These are phyloP conservation scores for Dryas drummondii DNA, from an alignment of 306 rosid species.

Conservation along the genomic window DNA sequence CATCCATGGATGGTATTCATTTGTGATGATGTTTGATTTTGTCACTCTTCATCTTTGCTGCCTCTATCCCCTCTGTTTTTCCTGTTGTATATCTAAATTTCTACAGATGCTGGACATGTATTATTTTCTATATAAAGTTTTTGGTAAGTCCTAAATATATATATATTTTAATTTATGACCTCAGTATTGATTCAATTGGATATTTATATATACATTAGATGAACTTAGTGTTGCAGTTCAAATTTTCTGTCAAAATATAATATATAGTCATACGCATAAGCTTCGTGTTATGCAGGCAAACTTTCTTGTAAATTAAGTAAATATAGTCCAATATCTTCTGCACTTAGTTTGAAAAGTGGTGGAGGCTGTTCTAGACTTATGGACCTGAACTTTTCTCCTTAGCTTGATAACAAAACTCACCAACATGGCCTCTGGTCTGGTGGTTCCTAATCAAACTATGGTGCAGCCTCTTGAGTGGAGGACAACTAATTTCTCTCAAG, in stretches of 20 bases:
- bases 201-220: not conserved
- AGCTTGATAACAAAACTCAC: too few species aligned
- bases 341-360: not conserved
- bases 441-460: too few species aligned
- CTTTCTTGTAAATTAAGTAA: not conserved
- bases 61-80: not conserved
- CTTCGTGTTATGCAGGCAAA: not conserved
- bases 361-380: not conserved
- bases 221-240: not conserved
- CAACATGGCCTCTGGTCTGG: too few species aligned
- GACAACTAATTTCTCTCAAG: too few species aligned
- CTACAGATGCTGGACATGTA: not conserved
- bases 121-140: not conserved
- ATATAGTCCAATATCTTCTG: not conserved
- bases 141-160: not conserved
- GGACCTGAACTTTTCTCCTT: too few species aligned
- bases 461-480: too few species aligned
- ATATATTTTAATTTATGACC: not conserved
- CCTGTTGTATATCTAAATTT: not conserved
- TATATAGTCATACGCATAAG: not conserved
- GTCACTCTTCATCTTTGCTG: not conserved
- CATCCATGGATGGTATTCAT: slow-evolving; percentile 1
- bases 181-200: not conserved
- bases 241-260: not conserved
- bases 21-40: not conserved